Evolutionary conservation across 352 stramenopile genomes (phyloP).

Genomic region (Phytophthora macrochlamydospora): DNA sequence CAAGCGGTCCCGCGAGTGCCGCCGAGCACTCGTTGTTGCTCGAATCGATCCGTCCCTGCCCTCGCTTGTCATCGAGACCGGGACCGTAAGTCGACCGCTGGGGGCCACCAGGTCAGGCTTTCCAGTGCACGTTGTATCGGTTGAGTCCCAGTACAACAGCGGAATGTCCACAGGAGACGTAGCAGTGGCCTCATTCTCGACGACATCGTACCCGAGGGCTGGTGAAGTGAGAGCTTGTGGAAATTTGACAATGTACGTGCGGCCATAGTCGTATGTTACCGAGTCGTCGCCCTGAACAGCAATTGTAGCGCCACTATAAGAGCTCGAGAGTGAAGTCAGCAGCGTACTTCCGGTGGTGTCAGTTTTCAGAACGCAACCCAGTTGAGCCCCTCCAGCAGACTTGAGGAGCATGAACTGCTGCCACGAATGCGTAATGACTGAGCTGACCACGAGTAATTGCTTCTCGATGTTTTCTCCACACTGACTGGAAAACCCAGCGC

Average conservation of each 20-base stretch:
- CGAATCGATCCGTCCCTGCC: conserved; percentile 58
- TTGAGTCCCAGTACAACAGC: conserved; percentile 36
- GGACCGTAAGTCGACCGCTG: conserved; percentile 57
- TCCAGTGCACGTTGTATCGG: conserved; percentile 31
- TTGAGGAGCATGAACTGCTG: conserved; percentile 19
- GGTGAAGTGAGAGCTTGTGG: conserved; percentile 41
- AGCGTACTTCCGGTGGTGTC: conserved; percentile 20
- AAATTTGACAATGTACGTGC: conserved; percentile 68
- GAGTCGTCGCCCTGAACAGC: conserved; percentile 53
- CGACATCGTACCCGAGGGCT: conserved; percentile 13
- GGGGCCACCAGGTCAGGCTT: conserved; percentile 27
- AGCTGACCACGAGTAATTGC: conserved; percentile 54
- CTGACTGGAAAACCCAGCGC: conserved; percentile 80
- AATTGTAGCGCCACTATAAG: conserved; percentile 40
- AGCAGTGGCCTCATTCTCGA: conserved; percentile 25
- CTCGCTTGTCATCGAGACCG: conserved; percentile 49
- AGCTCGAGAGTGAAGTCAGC: conserved; percentile 27
- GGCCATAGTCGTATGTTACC: conserved; percentile 70
- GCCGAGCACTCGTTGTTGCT: conserved; percentile 63
- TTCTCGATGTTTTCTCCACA: conserved; percentile 79
- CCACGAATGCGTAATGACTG: neutral
- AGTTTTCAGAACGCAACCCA: conserved; percentile 14
- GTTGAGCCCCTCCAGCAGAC: neutral
- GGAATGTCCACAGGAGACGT: conserved; percentile 53
- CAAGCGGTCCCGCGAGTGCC: conserved; percentile 42